phyloP scores from a whole-genome alignment of 2,329 filamentous ascomycete genomes.

The Sclerotinia sclerotiorum region DNA sequence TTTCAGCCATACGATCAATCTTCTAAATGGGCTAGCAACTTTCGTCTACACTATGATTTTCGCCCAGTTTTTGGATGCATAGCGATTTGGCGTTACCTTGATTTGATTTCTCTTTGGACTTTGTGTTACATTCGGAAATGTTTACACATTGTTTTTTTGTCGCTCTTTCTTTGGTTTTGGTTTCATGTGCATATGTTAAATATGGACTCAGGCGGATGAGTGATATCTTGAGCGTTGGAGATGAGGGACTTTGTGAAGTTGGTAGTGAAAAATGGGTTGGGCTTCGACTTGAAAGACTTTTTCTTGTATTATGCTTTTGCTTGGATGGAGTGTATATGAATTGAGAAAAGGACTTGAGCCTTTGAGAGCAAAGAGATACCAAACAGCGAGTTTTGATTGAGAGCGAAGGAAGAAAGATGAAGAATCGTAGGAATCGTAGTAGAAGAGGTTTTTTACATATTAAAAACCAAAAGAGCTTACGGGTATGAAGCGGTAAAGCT shows the following conservation, averaged over 20 bases:
- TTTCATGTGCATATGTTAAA: conserved; percentile 7
- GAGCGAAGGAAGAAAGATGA: background rate
- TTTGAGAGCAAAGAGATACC: background rate
- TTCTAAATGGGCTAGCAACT: conserved; percentile 5
- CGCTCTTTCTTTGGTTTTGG: background rate
- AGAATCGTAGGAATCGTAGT: background rate
- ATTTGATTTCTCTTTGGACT: conserved; percentile 2
- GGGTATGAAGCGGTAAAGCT: background rate
- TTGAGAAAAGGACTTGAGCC: background rate
- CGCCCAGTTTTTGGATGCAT: conserved; percentile 16
- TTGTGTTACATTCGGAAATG: background rate
- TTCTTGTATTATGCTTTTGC: conserved; percentile 12
- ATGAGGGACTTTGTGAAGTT: background rate
- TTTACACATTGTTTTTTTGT: background rate
- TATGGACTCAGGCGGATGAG: background rate
- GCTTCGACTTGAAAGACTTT: background rate
- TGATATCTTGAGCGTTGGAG: conserved; percentile 6
- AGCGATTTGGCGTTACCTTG: conserved; percentile 18
- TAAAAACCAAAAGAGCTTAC: background rate
- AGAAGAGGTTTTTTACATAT: background rate
- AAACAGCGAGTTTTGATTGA: background rate
- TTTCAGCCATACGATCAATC: background rate
- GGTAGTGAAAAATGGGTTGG: background rate
- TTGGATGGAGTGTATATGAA: background rate
- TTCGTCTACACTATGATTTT: conserved; percentile 9